These are phyloP conservation scores for Naganishia kalamii DNA, from an alignment of 768 basidiomycete genomes.

Conservation along the genomic window DNA sequence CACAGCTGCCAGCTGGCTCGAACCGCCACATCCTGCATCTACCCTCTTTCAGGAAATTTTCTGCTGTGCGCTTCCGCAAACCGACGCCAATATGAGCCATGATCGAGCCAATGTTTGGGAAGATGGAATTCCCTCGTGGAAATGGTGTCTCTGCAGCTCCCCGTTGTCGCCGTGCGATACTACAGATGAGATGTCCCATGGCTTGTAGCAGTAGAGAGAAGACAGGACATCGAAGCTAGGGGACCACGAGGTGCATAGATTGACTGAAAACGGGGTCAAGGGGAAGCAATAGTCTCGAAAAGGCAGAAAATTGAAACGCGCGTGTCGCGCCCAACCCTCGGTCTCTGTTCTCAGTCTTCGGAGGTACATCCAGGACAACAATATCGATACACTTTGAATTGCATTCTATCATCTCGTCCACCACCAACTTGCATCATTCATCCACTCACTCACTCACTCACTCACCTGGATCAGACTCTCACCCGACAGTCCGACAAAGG, in stretches of 20 bases:
- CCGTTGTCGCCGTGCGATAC: too few species aligned
- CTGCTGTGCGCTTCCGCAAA: conserved; percentile 2
- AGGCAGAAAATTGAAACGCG: not conserved
- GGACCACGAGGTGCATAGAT: too few species aligned
- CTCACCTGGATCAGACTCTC: too few species aligned
- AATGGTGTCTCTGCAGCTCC: too few species aligned
- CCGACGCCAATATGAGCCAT: not conserved
- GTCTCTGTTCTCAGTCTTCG: not conserved
- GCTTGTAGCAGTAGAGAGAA: too few species aligned
- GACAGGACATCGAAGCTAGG: too few species aligned
- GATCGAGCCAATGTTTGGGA: not conserved
- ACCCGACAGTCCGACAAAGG: too few species aligned
- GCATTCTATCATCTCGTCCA: not conserved
- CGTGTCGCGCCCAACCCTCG: not conserved
- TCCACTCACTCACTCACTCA: not conserved
- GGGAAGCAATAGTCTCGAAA: not conserved
- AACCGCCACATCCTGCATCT: too few species aligned
- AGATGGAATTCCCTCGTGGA: too few species aligned
- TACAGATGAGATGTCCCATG: too few species aligned
- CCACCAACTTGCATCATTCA: not conserved
- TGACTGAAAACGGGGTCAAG: not conserved
- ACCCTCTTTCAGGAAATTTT: conserved; percentile 8
- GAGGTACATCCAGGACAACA: not conserved
- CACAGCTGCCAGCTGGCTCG: too few species aligned
- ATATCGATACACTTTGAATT: not conserved